Base-by-base conservation (phyloP, 805 yeast species). In the Candida maris region DNA sequence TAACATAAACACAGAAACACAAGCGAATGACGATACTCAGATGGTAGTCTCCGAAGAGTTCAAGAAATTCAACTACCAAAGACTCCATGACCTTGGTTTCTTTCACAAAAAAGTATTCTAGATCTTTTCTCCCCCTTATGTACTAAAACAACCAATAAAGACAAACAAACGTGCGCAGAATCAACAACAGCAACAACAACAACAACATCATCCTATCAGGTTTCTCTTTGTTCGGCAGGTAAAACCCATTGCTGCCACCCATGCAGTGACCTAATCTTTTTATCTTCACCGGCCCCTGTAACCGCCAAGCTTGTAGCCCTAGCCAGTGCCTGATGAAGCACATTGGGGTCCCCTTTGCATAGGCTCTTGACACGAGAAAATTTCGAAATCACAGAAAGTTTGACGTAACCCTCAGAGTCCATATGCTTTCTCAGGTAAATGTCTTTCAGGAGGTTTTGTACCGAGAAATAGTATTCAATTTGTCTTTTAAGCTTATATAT, bases 371-470 rank as follows among this genome's bases (percentile, higher is more conserved):
- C 77, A 52, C 95, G 77, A 62, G 84, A 77, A 61, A 87, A 87
- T 38, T 68, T 65, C 39, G 81, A 74, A 44, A 86, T 70, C 37
- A 77, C 65, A 14, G 59, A 51, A 39, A 85, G 59, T 20, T 73
- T 71, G 32, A 87, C 74, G 70, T 77, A 79, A 13, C 96, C 96
- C 44, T 77, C 70, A 24, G 70, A 44, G 60, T 77, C 71, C 91
- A 89, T 83, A 50, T 83, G 83, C 41, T 75, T 72, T 59, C 95
- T 75, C 60, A 91, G 69, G 60, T 65, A 91, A 32, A 78, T 62
- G 65, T 91, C 98, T 59, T 85, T 84, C 55, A 81, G 68, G 57
- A 91, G 70, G 64, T 91, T 91, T 49, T 86, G 96, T 38, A 80
- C 70, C 19, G 94, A 81, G 61, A 91, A 85, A 61, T 91, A 91